Conservation (phyloP, 306 rosid genomes). For the Benincasa hispida region DNA sequence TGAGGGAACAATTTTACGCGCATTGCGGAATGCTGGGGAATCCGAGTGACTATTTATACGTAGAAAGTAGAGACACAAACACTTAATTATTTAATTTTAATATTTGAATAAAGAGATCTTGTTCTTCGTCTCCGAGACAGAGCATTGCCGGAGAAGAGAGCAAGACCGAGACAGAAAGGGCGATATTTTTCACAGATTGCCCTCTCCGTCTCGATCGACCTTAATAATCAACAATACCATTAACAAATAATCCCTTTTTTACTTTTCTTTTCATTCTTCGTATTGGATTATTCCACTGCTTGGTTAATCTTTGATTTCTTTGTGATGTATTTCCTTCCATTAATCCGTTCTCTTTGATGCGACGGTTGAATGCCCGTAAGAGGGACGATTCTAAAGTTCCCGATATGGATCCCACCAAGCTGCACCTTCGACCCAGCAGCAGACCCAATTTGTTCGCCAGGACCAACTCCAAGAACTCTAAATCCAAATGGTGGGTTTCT, state of each 20-base stretch:
- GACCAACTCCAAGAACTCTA: slow-evolving; percentile 22
- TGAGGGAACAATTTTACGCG: not conserved
- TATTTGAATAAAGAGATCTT: not conserved
- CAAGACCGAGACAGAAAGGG: slow-evolving; percentile 13
- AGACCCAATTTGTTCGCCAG: slow-evolving; percentile 61
- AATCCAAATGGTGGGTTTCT: slow-evolving; percentile 12
- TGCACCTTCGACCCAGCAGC: slow-evolving; percentile 38
- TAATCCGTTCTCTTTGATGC: slow-evolving; percentile 40
- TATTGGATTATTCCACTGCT: not conserved
- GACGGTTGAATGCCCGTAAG: slow-evolving; percentile 56
- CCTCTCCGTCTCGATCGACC: slow-evolving; percentile 8
- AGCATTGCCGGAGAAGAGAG: slow-evolving; percentile 9
- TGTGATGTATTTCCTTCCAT: not conserved
- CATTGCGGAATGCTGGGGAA: not conserved
- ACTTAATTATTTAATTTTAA: not conserved
- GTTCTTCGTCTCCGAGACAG: not conserved
- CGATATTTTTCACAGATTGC: not conserved
- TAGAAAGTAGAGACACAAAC: not conserved
- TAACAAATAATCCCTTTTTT: not conserved
- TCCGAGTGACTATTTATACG: not conserved
- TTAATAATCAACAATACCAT: not conserved
- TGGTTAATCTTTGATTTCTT: not conserved
- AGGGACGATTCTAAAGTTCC: slow-evolving; percentile 21
- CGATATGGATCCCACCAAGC: slow-evolving; percentile 60
- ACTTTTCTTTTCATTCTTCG: not conserved